phyloP scores from a whole-genome alignment of 1,139 yeast genomes.

The Magnusiomyces suaveolens region DNA sequence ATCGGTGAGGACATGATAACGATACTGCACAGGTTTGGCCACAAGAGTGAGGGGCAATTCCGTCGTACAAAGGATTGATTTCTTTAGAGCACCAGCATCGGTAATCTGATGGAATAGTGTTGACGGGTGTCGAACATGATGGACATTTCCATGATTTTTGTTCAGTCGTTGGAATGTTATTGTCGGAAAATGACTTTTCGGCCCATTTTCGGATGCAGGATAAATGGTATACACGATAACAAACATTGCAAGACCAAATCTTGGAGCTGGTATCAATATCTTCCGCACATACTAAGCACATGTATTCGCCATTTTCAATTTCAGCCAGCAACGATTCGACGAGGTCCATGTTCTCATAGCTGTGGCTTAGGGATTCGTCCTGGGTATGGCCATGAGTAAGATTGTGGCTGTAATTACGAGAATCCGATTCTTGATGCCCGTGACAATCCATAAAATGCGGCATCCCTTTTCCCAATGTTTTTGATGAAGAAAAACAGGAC shows the following conservation, averaged over 20 bases:
- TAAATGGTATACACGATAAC: slow-evolving; percentile 72
- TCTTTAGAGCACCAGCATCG: slow-evolving; percentile 89
- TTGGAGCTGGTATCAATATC: slow-evolving; percentile 57
- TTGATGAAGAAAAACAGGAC: too few relatives aligned
- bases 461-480: too few relatives aligned
- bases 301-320: slow-evolving; percentile 56
- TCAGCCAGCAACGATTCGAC: slow-evolving; percentile 37
- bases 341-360: slow-evolving; percentile 22
- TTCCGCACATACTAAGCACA: slow-evolving; percentile 76
- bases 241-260: slow-evolving; percentile 65
- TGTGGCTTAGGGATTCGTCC: too few relatives aligned
- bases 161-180: slow-evolving; percentile 21
- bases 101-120: slow-evolving; percentile 48
- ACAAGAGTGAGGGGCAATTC: slow-evolving; percentile 73
- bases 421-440: too few relatives aligned
- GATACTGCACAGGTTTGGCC: slow-evolving; percentile 66
- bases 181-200: slow-evolving; percentile 35
- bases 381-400: too few relatives aligned
- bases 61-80: slow-evolving; percentile 52
- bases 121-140: slow-evolving; percentile 55
- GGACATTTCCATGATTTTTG: slow-evolving; percentile 76
- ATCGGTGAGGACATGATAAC: slow-evolving; percentile 61
- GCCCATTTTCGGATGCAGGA: slow-evolving; percentile 84
- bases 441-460: too few relatives aligned
- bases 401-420: too few relatives aligned